Percentiles rank a stretch among this genome's conserved stretches.
These are phyloP conservation scores for Candida hungchunana DNA, from an alignment of 805 yeast species.

Conservation along the genomic window DNA sequence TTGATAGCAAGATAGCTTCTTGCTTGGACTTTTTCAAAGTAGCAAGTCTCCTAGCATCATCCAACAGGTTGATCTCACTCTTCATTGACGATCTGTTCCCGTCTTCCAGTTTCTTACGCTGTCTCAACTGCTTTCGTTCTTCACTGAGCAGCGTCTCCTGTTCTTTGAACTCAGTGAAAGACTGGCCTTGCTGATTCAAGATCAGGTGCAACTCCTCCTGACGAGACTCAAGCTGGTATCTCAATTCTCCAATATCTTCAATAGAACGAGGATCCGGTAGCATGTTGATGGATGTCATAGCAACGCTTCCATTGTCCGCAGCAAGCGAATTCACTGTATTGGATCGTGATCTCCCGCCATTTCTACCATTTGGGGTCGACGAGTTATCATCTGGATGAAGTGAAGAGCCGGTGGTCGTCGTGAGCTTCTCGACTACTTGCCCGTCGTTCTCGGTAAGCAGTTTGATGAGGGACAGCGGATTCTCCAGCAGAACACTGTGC, in stretches of 20 bases:
- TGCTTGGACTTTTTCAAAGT: slow-evolving; percentile 33
- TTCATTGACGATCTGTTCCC: slow-evolving; percentile 35
- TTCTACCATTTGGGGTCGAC: slow-evolving; percentile 17
- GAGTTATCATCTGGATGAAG: too few species aligned
- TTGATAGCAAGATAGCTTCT: slow-evolving; percentile 27
- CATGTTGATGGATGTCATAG: slow-evolving; percentile 10
- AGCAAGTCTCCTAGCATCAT: slow-evolving; percentile 36
- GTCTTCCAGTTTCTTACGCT: slow-evolving; percentile 39
- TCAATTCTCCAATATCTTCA: slow-evolving; percentile 39
- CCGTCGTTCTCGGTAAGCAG: slow-evolving; percentile 29
- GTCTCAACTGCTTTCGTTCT: slow-evolving; percentile 34
- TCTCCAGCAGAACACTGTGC: slow-evolving; percentile 25
- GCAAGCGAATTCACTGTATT: slow-evolving; percentile 29
- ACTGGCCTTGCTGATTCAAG: slow-evolving; percentile 30
- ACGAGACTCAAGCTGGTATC: slow-evolving; percentile 37
- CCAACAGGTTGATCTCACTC: slow-evolving; percentile 38
- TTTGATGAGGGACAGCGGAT: slow-evolving; percentile 35
- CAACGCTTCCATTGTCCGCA: slow-evolving; percentile 8
- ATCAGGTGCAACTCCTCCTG: slow-evolving; percentile 37
- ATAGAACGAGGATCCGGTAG: slow-evolving; percentile 24
- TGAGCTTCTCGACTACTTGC: slow-evolving; percentile 22
- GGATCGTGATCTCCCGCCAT: slow-evolving; percentile 30
- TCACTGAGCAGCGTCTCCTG: slow-evolving; percentile 32
- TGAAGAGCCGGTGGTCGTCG: slow-evolving; percentile 27
- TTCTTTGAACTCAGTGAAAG: slow-evolving; percentile 34